These are phyloP conservation scores for Pichia paraexigua DNA, from an alignment of 805 yeast genomes.

Conservation along the genomic window DNA sequence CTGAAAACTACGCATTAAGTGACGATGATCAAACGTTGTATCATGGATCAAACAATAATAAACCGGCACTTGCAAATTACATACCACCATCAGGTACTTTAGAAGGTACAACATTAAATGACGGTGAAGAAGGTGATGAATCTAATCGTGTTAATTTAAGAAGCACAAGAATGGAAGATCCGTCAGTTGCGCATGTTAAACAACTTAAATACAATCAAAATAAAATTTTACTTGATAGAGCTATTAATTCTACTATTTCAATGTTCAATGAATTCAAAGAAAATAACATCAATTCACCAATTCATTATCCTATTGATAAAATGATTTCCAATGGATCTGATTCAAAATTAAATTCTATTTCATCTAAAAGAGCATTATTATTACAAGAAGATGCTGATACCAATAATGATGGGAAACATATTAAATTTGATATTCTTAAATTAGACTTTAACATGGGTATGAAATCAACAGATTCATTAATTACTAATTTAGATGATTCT, in stretches of 20 bases:
- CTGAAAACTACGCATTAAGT: not conserved
- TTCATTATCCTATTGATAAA: conserved; percentile 47
- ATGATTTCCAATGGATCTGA: conserved; percentile 13
- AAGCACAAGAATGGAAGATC: conserved; percentile 1
- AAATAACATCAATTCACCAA: conserved; percentile 55
- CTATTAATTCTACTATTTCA: conserved; percentile 46
- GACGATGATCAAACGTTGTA: conserved; percentile 3
- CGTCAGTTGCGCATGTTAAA: conserved; percentile 12
- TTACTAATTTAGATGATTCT: conserved; percentile 54
- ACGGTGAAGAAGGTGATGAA: conserved; percentile 15
- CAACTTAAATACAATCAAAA: conserved; percentile 75
- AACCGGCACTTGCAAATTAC: conserved; percentile 18
- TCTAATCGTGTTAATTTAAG: not conserved
- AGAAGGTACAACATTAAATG: conserved; percentile 24
- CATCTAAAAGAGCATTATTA: conserved; percentile 46
- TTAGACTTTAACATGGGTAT: conserved; percentile 53
- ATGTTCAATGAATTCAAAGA: conserved; percentile 41
- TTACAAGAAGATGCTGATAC: conserved; percentile 29
- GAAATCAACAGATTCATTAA: conserved; percentile 31
- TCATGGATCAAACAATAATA: conserved; percentile 2
- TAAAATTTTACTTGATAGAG: conserved; percentile 53
- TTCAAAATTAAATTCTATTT: conserved; percentile 37
- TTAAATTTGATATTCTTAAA: conserved; percentile 53
- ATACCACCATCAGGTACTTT: conserved; percentile 15
- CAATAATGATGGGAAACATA: not conserved